Evolutionary conservation across 148 eudicot genomes (phyloP), one percentile per base, ranked within the genome.

Genomic region (Chenopodium album): DNA sequence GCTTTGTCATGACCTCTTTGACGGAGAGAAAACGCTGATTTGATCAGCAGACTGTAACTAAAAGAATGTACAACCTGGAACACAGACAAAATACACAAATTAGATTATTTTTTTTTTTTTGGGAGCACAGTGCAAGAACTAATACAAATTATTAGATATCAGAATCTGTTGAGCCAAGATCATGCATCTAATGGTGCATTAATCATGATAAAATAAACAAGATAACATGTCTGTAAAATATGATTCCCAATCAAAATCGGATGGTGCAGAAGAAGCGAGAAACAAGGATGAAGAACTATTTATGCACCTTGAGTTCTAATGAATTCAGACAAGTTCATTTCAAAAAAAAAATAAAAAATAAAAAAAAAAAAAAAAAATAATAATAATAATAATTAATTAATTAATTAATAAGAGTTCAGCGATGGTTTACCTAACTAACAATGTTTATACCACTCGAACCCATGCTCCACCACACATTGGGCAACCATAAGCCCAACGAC

Each of bases 391-490:
- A 23, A 23, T n/a, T n/a, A n/a, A n/a, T 31, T 34, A 4, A 34
- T 34, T 4, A 34, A 34, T 34, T 3, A 34, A 34, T 34, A 34
- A 34, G 44, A 41, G 44, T 41, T 41, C 7, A 41, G 50, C 56
- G 12, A 75, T 12, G 50, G 60, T 71, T 13, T 73, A 83, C 81
- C 85, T 65, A 78, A 29, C 23, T 47, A 29, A 22, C 29, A 28
- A 75, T n/a, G 59, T 76, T 82, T 90, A 95, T 83, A 93, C 99
- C 71, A 95, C 99, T 60, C 98, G 94, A 75, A 95, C 93, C 99
- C 99, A 95, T 34, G 95, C 86, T 75, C 99, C 99, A 13, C 99
- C 99, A 79, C 99, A 95, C 90, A 95, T 95, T 48, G 99, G 99
- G 83, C 99, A 95, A 29, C 99, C 97, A 81, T 86, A 86, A 73